Evolutionary conservation across 2,329 filamentous ascomycete species (phyloP), one percentile per base, ranked within the genome.

Genomic region (Alternaria triticimaculans): DNA sequence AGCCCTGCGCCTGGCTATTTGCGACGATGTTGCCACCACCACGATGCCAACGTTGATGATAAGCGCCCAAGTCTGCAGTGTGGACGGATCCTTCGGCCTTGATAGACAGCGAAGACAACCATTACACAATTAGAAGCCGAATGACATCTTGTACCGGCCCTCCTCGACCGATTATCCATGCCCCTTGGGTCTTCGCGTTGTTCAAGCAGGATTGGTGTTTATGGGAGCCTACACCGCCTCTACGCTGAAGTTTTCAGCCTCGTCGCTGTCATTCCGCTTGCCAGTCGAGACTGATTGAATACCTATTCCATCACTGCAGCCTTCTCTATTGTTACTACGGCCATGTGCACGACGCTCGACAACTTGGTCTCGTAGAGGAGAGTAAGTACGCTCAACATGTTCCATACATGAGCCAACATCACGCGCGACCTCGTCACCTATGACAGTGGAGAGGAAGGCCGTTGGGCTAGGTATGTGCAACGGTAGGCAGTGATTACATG

Each of bases 161-260:
- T 48, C 28, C 58, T 44, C 21, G 10, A 21, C 21, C 18, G 14
- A 4, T 10, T 15, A 50, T 18, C 33, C 30, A 43, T 25, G 23
- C 7, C 12, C 15, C 44, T 15, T 18, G 28, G 12, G 21, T 23
- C n/a, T 28, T 55, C 23, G 12, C 30, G 62, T 62, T 64, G 62
- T 50, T 59, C 30, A 33, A 11, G 44, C 30, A 20, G 23, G 30
- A 64, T 64, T 64, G 62, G 62, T 28, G 20, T n/a, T 18, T 26
- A 20, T 41, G 8, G n/a, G 5, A 26, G 14, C 20, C 30, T 51
- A 58, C 62, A 64, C 62, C 62, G 62, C 62, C 60, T 48, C 21
- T 18, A 51, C 12, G 14, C 41, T 37, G 41, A 4, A 30, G 23
- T 28, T 44, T 8, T 58, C 63, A 55, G 61, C 58, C 62, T 64